Evolutionary conservation across 2,329 filamentous ascomycete genomes (phyloP).

Genomic region (Diaporthe eres): DNA sequence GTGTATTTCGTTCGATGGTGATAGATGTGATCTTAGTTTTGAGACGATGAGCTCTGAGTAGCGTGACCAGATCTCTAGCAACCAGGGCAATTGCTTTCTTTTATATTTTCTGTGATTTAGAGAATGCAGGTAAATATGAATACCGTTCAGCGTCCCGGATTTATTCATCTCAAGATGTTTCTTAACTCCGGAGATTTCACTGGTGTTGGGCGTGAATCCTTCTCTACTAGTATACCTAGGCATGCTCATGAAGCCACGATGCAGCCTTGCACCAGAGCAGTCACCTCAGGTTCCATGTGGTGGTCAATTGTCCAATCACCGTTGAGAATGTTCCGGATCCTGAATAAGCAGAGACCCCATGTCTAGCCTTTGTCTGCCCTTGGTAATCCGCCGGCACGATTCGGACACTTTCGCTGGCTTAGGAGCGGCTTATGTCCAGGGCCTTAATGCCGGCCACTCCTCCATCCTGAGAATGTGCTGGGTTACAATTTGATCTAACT

Average conservation of each 20-base stretch:
- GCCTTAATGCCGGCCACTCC: background rate
- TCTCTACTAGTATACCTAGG: too few species aligned
- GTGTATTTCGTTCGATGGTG: too few species aligned
- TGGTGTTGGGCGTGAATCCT: background rate
- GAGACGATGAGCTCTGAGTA: background rate
- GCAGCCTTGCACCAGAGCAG: background rate
- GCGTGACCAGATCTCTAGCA: background rate
- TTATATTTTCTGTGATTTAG: background rate
- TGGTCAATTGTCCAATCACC: background rate
- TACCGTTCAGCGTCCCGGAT: background rate
- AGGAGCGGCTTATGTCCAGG: slow-evolving; percentile 1
- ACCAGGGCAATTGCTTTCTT: background rate
- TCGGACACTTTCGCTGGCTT: slow-evolving; percentile 24
- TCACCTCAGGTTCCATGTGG: background rate
- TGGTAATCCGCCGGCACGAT: slow-evolving; percentile 19
- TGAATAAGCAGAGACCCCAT: background rate
- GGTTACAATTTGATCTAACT: too few species aligned
- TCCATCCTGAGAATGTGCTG: background rate
- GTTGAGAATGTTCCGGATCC: background rate
- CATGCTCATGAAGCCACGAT: background rate
- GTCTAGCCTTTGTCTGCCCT: slow-evolving; percentile 6
- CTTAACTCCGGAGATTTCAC: background rate
- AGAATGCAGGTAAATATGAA: background rate
- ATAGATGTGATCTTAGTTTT: background rate
- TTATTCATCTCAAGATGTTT: background rate